Base-by-base conservation (phyloP, 1,139 yeast genomes). In the Candida buenavistaensis region DNA sequence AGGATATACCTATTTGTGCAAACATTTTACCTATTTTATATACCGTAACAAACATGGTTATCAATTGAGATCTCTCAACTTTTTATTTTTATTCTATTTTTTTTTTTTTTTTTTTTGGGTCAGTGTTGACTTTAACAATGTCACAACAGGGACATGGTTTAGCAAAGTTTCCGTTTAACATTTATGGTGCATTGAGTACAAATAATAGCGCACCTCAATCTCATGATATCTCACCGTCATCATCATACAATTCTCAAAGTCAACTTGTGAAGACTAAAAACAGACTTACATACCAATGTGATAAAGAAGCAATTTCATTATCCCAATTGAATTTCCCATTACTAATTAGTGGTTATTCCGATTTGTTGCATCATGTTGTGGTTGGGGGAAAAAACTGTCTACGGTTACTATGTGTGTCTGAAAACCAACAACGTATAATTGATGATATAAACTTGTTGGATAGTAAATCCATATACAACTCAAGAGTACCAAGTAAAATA, bases 381-480 rank as follows among this genome's bases (percentile, higher is more conserved):
- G 57, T 79, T 7, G 84, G 84, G 2, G 84, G 86, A 1, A 73
- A 79, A 43, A 78, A 78, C 46, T 65, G 72, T 41, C 57, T 80
- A 32, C 78, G 75, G 44, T 46, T 79, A 6, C 52, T 79, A 30
- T 67, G 68, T 26, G 53, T 78, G 11, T 64, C 67, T 34, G 51
- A 54, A 19, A 71, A 64, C 55, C 76, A 55, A 55, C 57, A 49
- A 37, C 57, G 45, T 28, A 57, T 70, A 2, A 40, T 63, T 16
- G 62, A 60, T 21, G 75, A 74, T 55, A 44, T 66, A 52, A 51
- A 73, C 65, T 43, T 70, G 55, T 38, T 81, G 68, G 57, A 77
- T 62, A 29, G 62, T 70, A 15, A 16, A 63, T 80, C 41, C 58
- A 70, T 46, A 54, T 79, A 41, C 67, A 73, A 55, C 65, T 68